These are phyloP conservation scores for Lagenaria siceraria DNA, from an alignment of 306 rosid species.

Conservation along the genomic window DNA sequence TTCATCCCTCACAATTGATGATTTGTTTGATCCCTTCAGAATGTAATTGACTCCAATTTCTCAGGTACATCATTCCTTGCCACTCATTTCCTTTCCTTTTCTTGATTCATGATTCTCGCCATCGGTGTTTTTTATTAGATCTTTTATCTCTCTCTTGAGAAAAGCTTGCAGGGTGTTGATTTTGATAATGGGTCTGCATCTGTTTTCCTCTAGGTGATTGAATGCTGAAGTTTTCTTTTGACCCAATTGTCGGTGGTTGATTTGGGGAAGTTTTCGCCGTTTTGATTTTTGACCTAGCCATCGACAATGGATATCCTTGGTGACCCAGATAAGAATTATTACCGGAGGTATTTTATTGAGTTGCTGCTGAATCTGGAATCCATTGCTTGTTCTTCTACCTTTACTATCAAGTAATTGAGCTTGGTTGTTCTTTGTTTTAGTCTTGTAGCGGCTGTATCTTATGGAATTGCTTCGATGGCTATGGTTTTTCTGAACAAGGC, in stretches of 20 bases:
- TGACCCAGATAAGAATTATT: constrained; percentile 36
- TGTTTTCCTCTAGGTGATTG: constrained; percentile 2
- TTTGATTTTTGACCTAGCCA: not conserved
- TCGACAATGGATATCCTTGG: constrained; percentile 49
- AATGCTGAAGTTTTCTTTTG: too few relatives aligned
- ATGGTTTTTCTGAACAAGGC: constrained; percentile 98
- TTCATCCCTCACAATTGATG: not conserved
- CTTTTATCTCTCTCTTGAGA: not conserved
- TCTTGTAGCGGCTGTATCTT: constrained; percentile 69
- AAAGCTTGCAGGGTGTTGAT: not conserved
- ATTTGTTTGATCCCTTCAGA: not conserved
- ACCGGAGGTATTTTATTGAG: constrained; percentile 26
- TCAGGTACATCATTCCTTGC: not conserved
- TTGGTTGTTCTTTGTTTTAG: constrained; percentile 23
- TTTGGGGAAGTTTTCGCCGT: not conserved
- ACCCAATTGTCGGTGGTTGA: not conserved
- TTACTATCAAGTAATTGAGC: not conserved
- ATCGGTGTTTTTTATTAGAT: not conserved
- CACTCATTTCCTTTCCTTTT: too few relatives aligned
- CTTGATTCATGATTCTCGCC: not conserved
- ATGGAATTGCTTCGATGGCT: constrained; percentile 89
- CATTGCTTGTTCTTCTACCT: not conserved
- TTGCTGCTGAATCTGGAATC: not conserved
- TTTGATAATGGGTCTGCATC: not conserved
- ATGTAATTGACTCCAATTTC: not conserved